These are phyloP conservation scores for Lachancea kluyveri DNA, from an alignment of 805 yeast species.

Conservation along the genomic window DNA sequence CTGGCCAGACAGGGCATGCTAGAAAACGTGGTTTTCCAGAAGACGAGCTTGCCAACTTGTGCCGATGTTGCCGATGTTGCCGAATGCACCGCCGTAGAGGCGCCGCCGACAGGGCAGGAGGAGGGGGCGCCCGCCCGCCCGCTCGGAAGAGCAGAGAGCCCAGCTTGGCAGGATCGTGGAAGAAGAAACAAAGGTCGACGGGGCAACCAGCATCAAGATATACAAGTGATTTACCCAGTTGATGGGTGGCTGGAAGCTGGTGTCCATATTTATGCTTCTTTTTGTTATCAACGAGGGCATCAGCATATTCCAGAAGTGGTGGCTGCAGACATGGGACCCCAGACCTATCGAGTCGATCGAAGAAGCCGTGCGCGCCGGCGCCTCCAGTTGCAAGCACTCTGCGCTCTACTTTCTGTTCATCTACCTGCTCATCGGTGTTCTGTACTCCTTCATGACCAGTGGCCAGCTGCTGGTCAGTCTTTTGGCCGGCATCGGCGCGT, in stretches of 20 bases:
- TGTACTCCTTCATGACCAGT: conserved; percentile 46
- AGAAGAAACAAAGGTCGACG: conserved; percentile 74
- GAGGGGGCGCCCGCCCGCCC: no score
- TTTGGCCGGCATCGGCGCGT: conserved; percentile 65
- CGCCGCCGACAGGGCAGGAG: no score
- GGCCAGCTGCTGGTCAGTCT: conserved; percentile 50
- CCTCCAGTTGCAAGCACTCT: no score
- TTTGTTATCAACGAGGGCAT: conserved; percentile 44
- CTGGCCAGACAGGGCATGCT: conserved; percentile 50
- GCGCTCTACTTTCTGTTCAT: no score
- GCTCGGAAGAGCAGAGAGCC: no score
- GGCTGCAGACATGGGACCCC: no score
- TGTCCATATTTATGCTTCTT: conserved; percentile 36
- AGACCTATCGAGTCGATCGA: no score
- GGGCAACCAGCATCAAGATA: conserved; percentile 64
- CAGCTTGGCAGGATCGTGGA: no score
- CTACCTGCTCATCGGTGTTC: conserved; percentile 65
- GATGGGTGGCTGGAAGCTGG: conserved; percentile 51
- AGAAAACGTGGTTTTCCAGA: conserved; percentile 23
- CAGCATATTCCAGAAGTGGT: conserved; percentile 41
- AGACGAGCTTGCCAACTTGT: conserved; percentile 55
- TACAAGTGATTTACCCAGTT: conserved; percentile 54
- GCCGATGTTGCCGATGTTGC: no score
- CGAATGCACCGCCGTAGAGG: no score
- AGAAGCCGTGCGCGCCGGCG: no score